phyloP scores from a whole-genome alignment of 768 basidiomycete genomes.

The Russula dissimulans region DNA sequence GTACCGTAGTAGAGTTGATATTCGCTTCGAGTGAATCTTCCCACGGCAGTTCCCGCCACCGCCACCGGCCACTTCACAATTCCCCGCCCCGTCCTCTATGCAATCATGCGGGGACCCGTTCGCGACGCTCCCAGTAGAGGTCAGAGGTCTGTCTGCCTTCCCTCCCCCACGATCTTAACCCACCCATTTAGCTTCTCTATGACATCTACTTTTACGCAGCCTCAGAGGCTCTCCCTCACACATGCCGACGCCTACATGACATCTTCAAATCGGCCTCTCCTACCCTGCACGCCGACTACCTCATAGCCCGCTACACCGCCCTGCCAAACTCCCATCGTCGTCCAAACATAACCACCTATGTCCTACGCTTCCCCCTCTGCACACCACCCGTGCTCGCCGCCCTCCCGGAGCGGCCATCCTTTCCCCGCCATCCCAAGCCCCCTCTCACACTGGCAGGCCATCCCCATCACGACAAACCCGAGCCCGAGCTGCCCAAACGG shows the following conservation, averaged over 20 bases:
- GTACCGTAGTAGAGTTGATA: too few relatives aligned
- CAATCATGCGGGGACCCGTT: background rate
- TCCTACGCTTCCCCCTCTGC: slow-evolving; percentile 48
- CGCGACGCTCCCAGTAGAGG: slow-evolving; percentile 5
- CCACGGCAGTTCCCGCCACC: background rate
- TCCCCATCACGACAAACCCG: background rate
- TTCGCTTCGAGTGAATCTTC: background rate
- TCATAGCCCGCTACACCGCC: slow-evolving; percentile 32
- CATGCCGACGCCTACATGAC: slow-evolving; percentile 42
- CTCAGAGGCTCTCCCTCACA: slow-evolving; percentile 52
- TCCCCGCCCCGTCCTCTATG: too few relatives aligned
- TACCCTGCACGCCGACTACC: slow-evolving; percentile 57
- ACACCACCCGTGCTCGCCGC: slow-evolving; percentile 34
- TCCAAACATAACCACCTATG: slow-evolving; percentile 31
- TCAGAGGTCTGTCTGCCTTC: background rate
- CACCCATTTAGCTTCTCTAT: slow-evolving; percentile 52
- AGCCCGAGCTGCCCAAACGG: slow-evolving; percentile 51
- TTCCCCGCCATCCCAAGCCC: background rate
- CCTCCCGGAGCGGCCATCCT: slow-evolving; percentile 31
- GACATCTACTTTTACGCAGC: slow-evolving; percentile 66
- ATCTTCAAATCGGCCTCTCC: slow-evolving; percentile 49
- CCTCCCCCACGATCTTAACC: too few relatives aligned
- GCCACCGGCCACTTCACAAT: too few relatives aligned
- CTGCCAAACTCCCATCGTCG: background rate
- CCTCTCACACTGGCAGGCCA: background rate